Evolutionary conservation across 2,329 filamentous ascomycete genomes (phyloP).

Genomic region (Ophiostoma sp.): DNA sequence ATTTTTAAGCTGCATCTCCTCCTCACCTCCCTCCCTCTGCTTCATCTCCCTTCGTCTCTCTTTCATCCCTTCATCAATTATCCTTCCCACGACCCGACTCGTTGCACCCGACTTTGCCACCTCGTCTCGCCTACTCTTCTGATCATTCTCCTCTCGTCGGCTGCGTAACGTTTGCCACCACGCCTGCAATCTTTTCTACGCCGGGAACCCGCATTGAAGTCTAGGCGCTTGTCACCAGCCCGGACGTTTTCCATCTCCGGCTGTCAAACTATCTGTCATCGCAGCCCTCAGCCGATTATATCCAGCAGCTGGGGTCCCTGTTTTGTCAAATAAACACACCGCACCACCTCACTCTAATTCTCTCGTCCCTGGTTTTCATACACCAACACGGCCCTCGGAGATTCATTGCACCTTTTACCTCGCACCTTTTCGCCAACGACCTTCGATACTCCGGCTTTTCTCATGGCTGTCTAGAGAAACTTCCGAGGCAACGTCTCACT

Average conservation of each 20-base stretch:
- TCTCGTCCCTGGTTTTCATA: neutral
- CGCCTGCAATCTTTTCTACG: neutral
- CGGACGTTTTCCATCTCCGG: neutral
- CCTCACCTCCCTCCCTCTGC: neutral
- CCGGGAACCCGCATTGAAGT: conserved; percentile 10
- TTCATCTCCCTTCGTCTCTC: conserved; percentile 4
- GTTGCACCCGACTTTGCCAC: conserved; percentile 17
- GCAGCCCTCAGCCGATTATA: neutral
- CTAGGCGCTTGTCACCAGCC: neutral
- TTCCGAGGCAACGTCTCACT: neutral
- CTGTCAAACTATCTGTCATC: neutral
- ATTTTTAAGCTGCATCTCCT: neutral
- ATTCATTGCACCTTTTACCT: neutral
- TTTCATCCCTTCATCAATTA: neutral
- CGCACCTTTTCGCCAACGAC: neutral
- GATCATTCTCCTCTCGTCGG: neutral
- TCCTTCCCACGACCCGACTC: conserved; percentile 13
- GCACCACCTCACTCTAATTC: neutral
- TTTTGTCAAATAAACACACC: neutral
- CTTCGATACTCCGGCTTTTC: neutral
- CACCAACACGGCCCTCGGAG: neutral
- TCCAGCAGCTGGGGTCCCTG: neutral
- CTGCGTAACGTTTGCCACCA: conserved; percentile 14
- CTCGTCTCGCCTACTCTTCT: conserved; percentile 9
- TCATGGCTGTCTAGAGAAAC: neutral